A percentile compares a stretch with the other conserved stretches of the same genome.
These are phyloP conservation scores for Micractinium conductrix DNA, from an alignment of 139 green algal species.

Conservation along the genomic window DNA sequence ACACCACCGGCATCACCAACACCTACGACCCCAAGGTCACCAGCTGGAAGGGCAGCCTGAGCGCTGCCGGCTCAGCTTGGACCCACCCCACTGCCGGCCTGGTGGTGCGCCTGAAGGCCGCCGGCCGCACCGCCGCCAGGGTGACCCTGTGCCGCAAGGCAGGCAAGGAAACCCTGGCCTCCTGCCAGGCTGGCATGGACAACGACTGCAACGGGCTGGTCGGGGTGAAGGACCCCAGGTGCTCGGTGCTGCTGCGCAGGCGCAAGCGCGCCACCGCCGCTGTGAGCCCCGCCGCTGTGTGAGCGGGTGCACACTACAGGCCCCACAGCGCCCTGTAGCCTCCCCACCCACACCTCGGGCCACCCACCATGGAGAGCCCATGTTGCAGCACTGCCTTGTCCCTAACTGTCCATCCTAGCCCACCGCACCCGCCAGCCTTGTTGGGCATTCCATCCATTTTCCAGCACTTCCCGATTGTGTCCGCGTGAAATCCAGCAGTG, in stretches of 20 bases:
- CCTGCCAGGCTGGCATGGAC: background rate
- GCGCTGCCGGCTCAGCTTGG: background rate
- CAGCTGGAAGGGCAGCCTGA: background rate
- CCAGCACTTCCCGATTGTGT: too few species aligned
- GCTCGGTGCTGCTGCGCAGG: background rate
- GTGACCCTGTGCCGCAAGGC: conserved; percentile 7
- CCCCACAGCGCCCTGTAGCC: too few species aligned
- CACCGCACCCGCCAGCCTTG: too few species aligned
- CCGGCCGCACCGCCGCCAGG: background rate
- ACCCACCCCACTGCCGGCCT: background rate
- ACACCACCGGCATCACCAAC: conserved; percentile 28
- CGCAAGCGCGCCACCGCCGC: background rate
- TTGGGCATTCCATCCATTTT: too few species aligned
- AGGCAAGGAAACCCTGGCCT: background rate
- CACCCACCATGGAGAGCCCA: too few species aligned
- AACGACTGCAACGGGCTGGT: conserved; percentile 1
- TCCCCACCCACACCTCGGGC: too few species aligned
- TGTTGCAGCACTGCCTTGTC: too few species aligned
- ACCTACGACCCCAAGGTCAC: background rate
- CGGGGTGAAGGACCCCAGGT: background rate
- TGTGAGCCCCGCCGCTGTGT: too few species aligned
- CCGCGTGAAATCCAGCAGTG: too few species aligned
- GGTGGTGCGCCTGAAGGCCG: conserved; percentile 6
- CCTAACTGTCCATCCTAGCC: too few species aligned
- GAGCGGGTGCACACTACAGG: too few species aligned